Conservation (phyloP, 2,329 filamentous ascomycete species). For the Aureobasidium sp. region DNA sequence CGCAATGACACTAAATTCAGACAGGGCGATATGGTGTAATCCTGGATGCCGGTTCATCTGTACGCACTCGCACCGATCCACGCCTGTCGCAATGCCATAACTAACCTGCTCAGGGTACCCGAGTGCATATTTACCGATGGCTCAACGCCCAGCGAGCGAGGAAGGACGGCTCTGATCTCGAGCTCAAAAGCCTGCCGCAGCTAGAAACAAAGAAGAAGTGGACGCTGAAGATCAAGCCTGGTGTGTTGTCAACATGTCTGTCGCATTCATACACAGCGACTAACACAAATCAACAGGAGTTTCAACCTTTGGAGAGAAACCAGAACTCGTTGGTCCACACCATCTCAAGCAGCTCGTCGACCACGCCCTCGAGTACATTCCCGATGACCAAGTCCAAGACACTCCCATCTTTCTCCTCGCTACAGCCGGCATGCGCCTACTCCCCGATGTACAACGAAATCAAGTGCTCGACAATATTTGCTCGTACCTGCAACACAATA, state of each 20-base stretch:
- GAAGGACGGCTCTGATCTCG: constrained; percentile 51
- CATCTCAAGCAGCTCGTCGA: constrained; percentile 74
- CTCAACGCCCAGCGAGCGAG: constrained; percentile 64
- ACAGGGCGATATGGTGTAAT: constrained; percentile 71
- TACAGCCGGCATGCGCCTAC: constrained; percentile 86
- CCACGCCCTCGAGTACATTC: constrained; percentile 74
- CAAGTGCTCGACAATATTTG: constrained; percentile 73
- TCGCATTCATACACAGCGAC: neutral
- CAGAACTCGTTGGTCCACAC: constrained; percentile 68
- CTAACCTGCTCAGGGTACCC: constrained; percentile 57
- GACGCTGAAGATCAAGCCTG: constrained; percentile 91
- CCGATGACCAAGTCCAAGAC: constrained; percentile 64
- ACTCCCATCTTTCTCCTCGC: constrained; percentile 94
- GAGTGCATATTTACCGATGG: constrained; percentile 93
- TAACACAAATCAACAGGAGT: constrained; percentile 45
- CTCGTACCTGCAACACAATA: constrained; percentile 68
- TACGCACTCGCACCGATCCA: constrained; percentile 29
- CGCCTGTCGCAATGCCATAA: constrained; percentile 11
- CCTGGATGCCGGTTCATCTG: constrained; percentile 92
- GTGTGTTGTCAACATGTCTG: constrained; percentile 34
- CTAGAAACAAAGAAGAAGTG: constrained; percentile 78
- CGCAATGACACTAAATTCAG: neutral
- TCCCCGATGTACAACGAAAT: constrained; percentile 65
- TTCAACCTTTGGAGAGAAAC: constrained; percentile 77
- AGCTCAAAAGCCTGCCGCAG: constrained; percentile 65